These are phyloP conservation scores for Solanum tacnaense DNA, from an alignment of 257 asterid genomes.

Conservation along the genomic window DNA sequence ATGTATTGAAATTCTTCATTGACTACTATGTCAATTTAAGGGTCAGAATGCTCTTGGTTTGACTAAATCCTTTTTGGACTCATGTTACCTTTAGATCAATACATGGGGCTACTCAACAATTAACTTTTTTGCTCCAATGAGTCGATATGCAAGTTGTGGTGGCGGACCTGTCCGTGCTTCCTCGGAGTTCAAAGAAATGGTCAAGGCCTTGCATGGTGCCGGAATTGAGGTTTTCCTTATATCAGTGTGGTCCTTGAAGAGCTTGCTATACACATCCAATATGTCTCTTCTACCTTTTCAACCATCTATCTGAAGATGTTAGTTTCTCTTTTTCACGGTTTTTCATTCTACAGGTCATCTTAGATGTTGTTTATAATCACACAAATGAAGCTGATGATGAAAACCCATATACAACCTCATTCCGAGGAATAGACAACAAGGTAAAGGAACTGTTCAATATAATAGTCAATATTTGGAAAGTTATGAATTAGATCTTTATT, in stretches of 20 bases:
- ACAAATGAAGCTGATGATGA: conserved; percentile 91
- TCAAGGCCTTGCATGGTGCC: conserved; percentile 83
- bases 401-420: conserved; percentile 85
- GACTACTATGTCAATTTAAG: background rate
- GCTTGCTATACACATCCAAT: background rate
- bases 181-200: conserved; percentile 82
- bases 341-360: conserved; percentile 56
- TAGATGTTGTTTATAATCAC: conserved; percentile 96
- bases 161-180: conserved; percentile 85
- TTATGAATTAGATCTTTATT: background rate
- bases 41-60: conserved; percentile 1
- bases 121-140: conserved; percentile 97
- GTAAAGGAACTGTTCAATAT: conserved; percentile 24
- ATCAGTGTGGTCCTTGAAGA: conserved; percentile 4
- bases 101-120: conserved; percentile 98
- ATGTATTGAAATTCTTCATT: background rate
- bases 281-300: background rate
- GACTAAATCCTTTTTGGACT: conserved; percentile 5
- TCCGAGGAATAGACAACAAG: conserved; percentile 99
- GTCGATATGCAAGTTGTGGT: conserved; percentile 89
- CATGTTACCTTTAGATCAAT: conserved; percentile 46
- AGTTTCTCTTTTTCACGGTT: background rate
- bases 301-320: background rate
- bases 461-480: background rate
- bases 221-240: conserved; percentile 74